A percentile compares a stretch with the other conserved stretches of the same genome.
Conservation (phyloP, 2,329 filamentous ascomycete genomes). For the Hysterium pulicare region DNA sequence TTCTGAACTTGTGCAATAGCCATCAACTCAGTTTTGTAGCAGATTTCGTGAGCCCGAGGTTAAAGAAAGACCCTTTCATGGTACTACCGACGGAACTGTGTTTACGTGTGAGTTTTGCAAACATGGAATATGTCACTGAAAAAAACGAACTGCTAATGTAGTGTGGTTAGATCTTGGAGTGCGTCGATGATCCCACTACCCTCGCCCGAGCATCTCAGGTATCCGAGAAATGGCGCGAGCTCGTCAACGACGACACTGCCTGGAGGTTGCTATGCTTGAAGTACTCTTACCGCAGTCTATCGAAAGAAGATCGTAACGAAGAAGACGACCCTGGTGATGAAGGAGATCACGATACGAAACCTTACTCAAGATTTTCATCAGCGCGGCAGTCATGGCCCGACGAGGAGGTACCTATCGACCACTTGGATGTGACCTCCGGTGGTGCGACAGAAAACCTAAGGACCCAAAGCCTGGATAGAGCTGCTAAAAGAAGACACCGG, state of each 20-base stretch:
- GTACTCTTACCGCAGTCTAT: conserved; percentile 72
- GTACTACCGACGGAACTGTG: conserved; percentile 91
- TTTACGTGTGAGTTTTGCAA: conserved; percentile 68
- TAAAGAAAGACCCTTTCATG: conserved; percentile 96
- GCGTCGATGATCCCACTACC: conserved; percentile 94
- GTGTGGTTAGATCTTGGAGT: conserved; percentile 73
- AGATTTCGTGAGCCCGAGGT: conserved; percentile 86
- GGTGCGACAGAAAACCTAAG: conserved; percentile 46
- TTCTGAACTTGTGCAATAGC: conserved; percentile 91
- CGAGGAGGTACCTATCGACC: conserved; percentile 26
- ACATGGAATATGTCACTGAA: not conserved
- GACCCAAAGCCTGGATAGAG: conserved; percentile 57
- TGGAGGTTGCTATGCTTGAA: conserved; percentile 98
- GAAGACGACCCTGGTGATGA: conserved; percentile 25
- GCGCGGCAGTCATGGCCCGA: conserved; percentile 24
- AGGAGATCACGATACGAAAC: conserved; percentile 22
- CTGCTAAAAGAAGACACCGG: conserved; percentile 34
- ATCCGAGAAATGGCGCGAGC: conserved; percentile 88
- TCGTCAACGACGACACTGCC: conserved; percentile 93
- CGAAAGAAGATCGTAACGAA: conserved; percentile 42
- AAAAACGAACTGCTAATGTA: conserved; percentile 8
- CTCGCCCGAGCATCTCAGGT: conserved; percentile 92
- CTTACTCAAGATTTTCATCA: conserved; percentile 22
- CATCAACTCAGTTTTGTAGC: conserved; percentile 94
- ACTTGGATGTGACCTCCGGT: conserved; percentile 37